Evolutionary conservation across 1,139 yeast species (phyloP).

Genomic region (Yamadazyma friedrichii): DNA sequence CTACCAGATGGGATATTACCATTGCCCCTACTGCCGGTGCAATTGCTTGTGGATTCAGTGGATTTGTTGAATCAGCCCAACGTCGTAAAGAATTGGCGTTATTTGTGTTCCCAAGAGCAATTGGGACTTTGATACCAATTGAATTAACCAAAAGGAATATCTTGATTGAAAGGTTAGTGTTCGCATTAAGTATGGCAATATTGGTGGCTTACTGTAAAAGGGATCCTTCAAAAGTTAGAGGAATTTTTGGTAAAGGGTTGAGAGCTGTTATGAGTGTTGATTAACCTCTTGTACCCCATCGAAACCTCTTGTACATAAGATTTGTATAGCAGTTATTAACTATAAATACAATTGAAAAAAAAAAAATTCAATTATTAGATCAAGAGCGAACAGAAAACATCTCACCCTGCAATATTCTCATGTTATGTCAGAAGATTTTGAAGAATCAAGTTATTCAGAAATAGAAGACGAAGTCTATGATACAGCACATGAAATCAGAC

Average conservation of each 20-base stretch:
- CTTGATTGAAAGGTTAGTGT: conserved; percentile 27
- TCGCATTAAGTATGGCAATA: conserved; percentile 33
- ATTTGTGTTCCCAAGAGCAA: conserved; percentile 38
- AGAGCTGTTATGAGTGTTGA: conserved; percentile 13
- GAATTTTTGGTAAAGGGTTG: conserved; percentile 35
- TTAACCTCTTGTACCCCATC: too few species aligned
- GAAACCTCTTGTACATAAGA: too few species aligned
- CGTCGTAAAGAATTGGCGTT: conserved; percentile 41
- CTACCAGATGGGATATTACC: conserved; percentile 29
- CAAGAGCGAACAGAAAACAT: not conserved
- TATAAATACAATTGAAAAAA: too few species aligned
- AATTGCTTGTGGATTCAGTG: conserved; percentile 32
- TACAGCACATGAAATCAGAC: conserved; percentile 6
- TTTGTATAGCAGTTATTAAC: too few species aligned
- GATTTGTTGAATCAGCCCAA: conserved; percentile 31
- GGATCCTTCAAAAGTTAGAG: conserved; percentile 30
- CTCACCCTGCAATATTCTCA: not conserved
- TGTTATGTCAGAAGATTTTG: conserved; percentile 5
- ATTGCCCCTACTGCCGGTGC: conserved; percentile 31
- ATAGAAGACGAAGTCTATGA: conserved; percentile 4
- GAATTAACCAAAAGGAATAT: conserved; percentile 27
- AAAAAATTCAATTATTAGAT: too few species aligned
- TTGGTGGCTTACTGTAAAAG: conserved; percentile 32
- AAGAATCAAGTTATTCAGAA: conserved; percentile 7
- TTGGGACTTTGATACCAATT: conserved; percentile 33